These are phyloP conservation scores for Rhizopogon vinicolor DNA, from an alignment of 768 basidiomycete species.

Conservation along the genomic window DNA sequence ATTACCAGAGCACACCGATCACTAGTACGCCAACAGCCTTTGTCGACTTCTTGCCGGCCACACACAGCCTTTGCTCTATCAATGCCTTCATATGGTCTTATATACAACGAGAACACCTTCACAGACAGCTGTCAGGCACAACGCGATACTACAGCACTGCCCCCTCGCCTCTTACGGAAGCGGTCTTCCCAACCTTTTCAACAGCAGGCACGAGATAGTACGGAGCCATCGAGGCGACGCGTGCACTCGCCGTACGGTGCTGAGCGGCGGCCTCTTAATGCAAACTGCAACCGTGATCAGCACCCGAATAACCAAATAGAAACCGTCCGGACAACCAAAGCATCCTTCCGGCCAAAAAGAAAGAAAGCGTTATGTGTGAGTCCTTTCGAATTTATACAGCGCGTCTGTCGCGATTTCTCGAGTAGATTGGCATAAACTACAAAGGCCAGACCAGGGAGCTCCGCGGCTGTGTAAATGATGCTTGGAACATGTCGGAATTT, in stretches of 20 bases:
- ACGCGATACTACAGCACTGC: neutral
- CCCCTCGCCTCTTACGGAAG: neutral
- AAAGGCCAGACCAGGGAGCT: slow-evolving; percentile 55
- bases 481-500: slow-evolving; percentile 68
- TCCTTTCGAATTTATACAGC: neutral
- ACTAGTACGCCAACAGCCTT: neutral
- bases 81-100: neutral
- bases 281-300: neutral
- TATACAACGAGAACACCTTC: neutral
- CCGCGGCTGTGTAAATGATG: slow-evolving; percentile 86
- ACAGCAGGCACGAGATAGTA: neutral
- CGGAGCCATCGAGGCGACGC: neutral
- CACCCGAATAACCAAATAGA: neutral
- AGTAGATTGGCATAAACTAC: slow-evolving; percentile 83
- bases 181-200: neutral
- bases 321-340: neutral
- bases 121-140: neutral
- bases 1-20: neutral
- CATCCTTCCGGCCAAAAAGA: neutral
- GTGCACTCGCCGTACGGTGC: neutral
- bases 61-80: too few species aligned
- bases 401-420: neutral
- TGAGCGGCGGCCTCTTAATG: neutral
- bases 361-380: neutral
- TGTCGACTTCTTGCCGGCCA: neutral